Percentiles rank a stretch among this genome's conserved stretches.
Conservation (phyloP, 805 yeast genomes). For the Pichia nanzhaoensis region DNA sequence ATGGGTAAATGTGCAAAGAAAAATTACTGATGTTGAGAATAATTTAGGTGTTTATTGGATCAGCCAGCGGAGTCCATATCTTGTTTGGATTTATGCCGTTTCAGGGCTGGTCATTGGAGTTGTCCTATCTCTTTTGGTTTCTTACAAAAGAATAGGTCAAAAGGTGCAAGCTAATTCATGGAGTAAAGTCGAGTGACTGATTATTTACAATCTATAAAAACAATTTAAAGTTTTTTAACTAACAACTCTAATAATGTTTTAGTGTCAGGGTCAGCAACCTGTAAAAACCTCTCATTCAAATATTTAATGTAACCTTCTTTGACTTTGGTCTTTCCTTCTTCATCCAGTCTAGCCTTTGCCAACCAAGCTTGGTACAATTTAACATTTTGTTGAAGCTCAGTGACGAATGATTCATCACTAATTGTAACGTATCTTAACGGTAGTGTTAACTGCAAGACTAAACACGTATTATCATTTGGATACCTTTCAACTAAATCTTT, state of each 20-base stretch:
- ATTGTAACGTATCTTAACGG: slow-evolving; percentile 52
- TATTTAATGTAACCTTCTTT: slow-evolving; percentile 29
- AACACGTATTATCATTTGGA: slow-evolving; percentile 34
- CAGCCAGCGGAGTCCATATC: neutral
- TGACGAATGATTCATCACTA: slow-evolving; percentile 42
- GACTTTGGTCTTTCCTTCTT: slow-evolving; percentile 27
- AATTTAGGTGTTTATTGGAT: slow-evolving; percentile 8
- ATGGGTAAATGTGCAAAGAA: slow-evolving; percentile 36
- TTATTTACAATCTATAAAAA: neutral
- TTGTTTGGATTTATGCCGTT: slow-evolving; percentile 5
- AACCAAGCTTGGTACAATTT: slow-evolving; percentile 59
- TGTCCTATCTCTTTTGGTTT: slow-evolving; percentile 18
- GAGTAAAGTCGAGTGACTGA: slow-evolving; percentile 22
- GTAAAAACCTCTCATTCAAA: slow-evolving; percentile 23
- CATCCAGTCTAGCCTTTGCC: slow-evolving; percentile 31
- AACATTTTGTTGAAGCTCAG: slow-evolving; percentile 58
- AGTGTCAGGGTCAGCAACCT: slow-evolving; percentile 17
- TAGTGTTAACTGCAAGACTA: slow-evolving; percentile 50
- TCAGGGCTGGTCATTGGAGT: slow-evolving; percentile 20
- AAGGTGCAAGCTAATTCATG: slow-evolving; percentile 19
- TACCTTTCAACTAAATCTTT: slow-evolving; percentile 41
- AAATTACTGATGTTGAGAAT: neutral
- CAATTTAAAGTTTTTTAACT: slow-evolving; percentile 20
- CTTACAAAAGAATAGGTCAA: slow-evolving; percentile 22
- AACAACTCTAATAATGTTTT: slow-evolving; percentile 20